Percentiles rank a stretch among this genome's conserved stretches.
These are phyloP conservation scores for Bryoglossum gracile DNA, from an alignment of 495 filamentous ascomycete species.

Conservation along the genomic window DNA sequence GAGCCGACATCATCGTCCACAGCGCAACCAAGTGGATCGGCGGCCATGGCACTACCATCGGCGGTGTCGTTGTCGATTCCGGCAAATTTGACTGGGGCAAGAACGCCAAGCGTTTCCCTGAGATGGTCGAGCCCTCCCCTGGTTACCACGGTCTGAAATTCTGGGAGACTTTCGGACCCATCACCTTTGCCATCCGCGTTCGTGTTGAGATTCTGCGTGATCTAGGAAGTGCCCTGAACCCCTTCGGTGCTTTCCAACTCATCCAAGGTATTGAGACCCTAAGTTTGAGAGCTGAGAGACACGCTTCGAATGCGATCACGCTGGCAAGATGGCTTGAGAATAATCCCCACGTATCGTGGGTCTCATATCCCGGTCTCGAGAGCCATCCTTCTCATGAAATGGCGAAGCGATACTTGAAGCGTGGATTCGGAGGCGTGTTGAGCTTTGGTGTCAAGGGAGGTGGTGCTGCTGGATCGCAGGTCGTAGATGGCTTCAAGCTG, in stretches of 20 bases:
- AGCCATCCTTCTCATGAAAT: slow-evolving; percentile 70
- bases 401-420: slow-evolving; percentile 83
- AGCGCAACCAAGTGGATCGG: slow-evolving; percentile 99
- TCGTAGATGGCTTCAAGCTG: slow-evolving; percentile 93
- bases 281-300: slow-evolving; percentile 75
- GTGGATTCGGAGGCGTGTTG: slow-evolving; percentile 87
- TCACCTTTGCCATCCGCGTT: slow-evolving; percentile 75
- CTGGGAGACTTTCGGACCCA: slow-evolving; percentile 88
- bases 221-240: slow-evolving; percentile 76
- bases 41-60: slow-evolving; percentile 94
- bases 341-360: slow-evolving; percentile 66
- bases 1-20: slow-evolving; percentile 92
- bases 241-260: slow-evolving; percentile 93
- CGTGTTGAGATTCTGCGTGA: slow-evolving; percentile 84
- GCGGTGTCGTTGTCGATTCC: slow-evolving; percentile 80
- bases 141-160: slow-evolving; percentile 97
- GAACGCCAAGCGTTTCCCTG: slow-evolving; percentile 80
- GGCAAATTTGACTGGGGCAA: slow-evolving; percentile 97
- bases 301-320: slow-evolving; percentile 76
- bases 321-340: slow-evolving; percentile 80
- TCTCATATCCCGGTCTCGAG: slow-evolving; percentile 85
- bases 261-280: slow-evolving; percentile 88
- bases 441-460: slow-evolving; percentile 93
- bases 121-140: slow-evolving; percentile 84
- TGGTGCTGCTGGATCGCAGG: slow-evolving; percentile 66